Percentiles rank a stretch among this genome's conserved stretches.
Evolutionary conservation across 345 rosid species (phyloP).

Genomic region (Populus alba): DNA sequence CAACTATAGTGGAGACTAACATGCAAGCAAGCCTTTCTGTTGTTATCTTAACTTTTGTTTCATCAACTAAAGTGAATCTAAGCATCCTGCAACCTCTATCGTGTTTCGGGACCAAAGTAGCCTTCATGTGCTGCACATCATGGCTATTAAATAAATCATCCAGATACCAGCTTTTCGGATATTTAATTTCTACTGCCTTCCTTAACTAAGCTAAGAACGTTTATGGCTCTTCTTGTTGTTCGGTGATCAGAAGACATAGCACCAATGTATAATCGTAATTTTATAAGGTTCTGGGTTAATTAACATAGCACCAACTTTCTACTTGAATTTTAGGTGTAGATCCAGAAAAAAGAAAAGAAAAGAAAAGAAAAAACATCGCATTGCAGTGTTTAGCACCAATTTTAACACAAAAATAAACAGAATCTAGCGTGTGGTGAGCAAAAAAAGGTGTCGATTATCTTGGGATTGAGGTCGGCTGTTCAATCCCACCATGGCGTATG

Average conservation of each 20-base stretch:
- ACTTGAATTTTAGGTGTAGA: too few species aligned
- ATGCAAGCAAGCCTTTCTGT: constrained; percentile 33
- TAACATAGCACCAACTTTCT: background rate
- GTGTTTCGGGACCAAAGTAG: constrained; percentile 15
- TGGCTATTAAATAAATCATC: background rate
- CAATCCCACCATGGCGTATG: background rate
- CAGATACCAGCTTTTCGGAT: background rate
- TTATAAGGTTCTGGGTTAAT: background rate
- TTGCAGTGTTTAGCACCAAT: background rate
- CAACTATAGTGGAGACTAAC: constrained; percentile 44
- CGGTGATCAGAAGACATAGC: background rate
- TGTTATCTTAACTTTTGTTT: background rate
- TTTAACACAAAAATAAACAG: too few species aligned
- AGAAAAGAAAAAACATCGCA: too few species aligned
- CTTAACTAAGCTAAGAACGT: constrained; percentile 5
- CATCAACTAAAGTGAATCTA: constrained; percentile 17
- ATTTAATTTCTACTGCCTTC: background rate
- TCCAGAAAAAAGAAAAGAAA: too few species aligned
- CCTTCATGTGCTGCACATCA: constrained; percentile 22
- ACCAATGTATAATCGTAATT: background rate
- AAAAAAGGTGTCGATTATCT: background rate
- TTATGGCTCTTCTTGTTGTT: background rate
- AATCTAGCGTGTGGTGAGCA: background rate
- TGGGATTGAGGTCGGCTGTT: background rate
- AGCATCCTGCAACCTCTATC: background rate